Evolutionary conservation across 345 rosid genomes (phyloP).

Genomic region (Euphorbia tirucalli): DNA sequence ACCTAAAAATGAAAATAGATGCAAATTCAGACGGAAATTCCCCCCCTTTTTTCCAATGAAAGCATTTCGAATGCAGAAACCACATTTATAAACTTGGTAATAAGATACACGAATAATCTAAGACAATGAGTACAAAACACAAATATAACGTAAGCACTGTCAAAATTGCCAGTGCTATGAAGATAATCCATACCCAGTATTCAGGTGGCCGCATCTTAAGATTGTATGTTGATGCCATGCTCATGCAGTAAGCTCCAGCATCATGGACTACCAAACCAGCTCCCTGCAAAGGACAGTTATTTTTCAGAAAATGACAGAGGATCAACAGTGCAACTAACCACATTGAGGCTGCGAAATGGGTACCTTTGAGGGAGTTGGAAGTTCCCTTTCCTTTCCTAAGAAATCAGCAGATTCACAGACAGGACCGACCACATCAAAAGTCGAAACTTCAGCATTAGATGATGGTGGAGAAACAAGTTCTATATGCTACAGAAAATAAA

Average conservation of each 20-base stretch:
- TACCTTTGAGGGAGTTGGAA: slow-evolving; percentile 84
- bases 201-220: slow-evolving; percentile 99
- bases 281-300: slow-evolving; percentile 54
- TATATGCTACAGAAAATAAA: slow-evolving; percentile 63
- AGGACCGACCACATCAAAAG: slow-evolving; percentile 95
- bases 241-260: slow-evolving; percentile 99
- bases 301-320: slow-evolving; percentile 14
- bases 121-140: too few species aligned
- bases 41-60: not conserved
- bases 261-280: slow-evolving; percentile 92
- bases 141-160: too few species aligned
- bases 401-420: slow-evolving; percentile 99
- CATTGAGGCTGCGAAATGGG: not conserved
- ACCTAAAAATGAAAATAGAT: slow-evolving; percentile 40
- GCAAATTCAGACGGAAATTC: slow-evolving; percentile 1
- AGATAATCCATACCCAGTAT: slow-evolving; percentile 69
- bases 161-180: too few species aligned
- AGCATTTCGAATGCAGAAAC: not conserved
- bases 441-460: slow-evolving; percentile 55
- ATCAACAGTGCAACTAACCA: not conserved
- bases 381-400: slow-evolving; percentile 93
- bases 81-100: not conserved
- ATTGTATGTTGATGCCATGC: slow-evolving; percentile 99
- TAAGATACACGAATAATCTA: too few species aligned
- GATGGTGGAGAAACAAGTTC: slow-evolving; percentile 84